Percentiles rank a stretch among this genome's conserved stretches.
Evolutionary conservation across 768 basidiomycete species (phyloP).

Genomic region (Trametes cinnabarina): DNA sequence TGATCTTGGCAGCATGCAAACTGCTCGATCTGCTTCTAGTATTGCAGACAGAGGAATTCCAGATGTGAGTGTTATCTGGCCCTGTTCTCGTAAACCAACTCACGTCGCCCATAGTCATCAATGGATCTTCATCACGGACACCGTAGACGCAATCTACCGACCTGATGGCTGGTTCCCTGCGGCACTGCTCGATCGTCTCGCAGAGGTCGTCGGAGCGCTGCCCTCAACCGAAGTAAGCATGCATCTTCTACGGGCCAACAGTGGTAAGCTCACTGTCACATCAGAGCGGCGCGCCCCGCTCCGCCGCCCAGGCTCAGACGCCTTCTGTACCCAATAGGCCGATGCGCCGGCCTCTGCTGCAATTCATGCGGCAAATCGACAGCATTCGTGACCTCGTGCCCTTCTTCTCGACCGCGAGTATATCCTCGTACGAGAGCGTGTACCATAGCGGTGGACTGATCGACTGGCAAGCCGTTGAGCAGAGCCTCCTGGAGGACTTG

Average conservation of each 20-base stretch:
- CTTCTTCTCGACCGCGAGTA: constrained; percentile 89
- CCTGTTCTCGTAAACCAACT: not conserved
- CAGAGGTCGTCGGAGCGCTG: constrained; percentile 75
- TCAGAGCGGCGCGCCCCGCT: constrained; percentile 21
- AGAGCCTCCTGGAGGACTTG: constrained; percentile 78
- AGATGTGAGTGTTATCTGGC: constrained; percentile 58
- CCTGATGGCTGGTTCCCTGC: constrained; percentile 82
- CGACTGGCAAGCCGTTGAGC: constrained; percentile 90
- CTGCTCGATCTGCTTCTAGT: constrained; percentile 90
- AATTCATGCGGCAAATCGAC: constrained; percentile 66
- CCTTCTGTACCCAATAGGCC: constrained; percentile 29
- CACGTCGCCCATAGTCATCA: constrained; percentile 64
- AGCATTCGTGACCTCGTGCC: constrained; percentile 83
- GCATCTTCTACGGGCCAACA: not conserved
- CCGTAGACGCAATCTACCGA: constrained; percentile 89
- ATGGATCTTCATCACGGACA: constrained; percentile 99
- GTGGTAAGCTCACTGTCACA: constrained; percentile 17
- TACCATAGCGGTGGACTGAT: constrained; percentile 79
- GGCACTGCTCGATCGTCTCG: constrained; percentile 87
- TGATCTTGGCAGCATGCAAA: constrained; percentile 89
- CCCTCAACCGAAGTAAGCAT: constrained; percentile 42
- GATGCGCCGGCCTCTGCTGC: constrained; percentile 75
- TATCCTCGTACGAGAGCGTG: constrained; percentile 85
- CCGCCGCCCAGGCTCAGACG: constrained; percentile 10
- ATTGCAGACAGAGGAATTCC: constrained; percentile 95